Conservation (phyloP, 2,329 filamentous ascomycete genomes). For the Aspergillus tubingensis region DNA sequence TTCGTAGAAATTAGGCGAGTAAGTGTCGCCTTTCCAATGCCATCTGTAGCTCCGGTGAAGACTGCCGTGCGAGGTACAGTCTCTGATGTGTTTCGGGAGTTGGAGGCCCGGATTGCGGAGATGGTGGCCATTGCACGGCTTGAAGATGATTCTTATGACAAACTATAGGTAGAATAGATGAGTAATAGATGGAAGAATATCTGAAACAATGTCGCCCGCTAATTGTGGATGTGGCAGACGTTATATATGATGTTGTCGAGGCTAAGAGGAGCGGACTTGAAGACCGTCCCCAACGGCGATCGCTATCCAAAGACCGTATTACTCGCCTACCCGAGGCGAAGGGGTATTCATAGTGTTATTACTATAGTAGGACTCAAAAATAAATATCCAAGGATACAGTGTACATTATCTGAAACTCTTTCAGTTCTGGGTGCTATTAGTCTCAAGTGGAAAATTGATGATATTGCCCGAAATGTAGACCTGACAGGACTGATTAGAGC, state of each 20-base stretch:
- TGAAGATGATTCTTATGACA: not conserved
- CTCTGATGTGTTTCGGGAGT: not conserved
- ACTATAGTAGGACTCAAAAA: too few relatives aligned
- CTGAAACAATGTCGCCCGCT: not conserved
- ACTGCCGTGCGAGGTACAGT: not conserved
- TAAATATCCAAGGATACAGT: too few relatives aligned
- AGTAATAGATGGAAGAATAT: not conserved
- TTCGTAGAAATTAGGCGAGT: not conserved
- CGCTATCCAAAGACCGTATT: not conserved
- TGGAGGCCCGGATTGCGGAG: not conserved
- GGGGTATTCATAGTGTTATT: too few relatives aligned
- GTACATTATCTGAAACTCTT: too few relatives aligned
- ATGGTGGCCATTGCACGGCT: not conserved
- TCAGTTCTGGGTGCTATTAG: too few relatives aligned
- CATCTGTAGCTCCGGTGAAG: conserved; percentile 4
- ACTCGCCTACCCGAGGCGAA: not conserved
- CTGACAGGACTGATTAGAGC: too few relatives aligned
- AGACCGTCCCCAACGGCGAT: not conserved
- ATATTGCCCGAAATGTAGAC: too few relatives aligned
- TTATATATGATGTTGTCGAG: not conserved
- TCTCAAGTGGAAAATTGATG: too few relatives aligned
- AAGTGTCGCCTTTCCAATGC: conserved; percentile 4
- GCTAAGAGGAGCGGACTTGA: not conserved
- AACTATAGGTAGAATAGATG: too few relatives aligned
- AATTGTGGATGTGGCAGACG: not conserved